Base-by-base conservation (phyloP, 23 red algal species). In the Agarophyton chilense region DNA sequence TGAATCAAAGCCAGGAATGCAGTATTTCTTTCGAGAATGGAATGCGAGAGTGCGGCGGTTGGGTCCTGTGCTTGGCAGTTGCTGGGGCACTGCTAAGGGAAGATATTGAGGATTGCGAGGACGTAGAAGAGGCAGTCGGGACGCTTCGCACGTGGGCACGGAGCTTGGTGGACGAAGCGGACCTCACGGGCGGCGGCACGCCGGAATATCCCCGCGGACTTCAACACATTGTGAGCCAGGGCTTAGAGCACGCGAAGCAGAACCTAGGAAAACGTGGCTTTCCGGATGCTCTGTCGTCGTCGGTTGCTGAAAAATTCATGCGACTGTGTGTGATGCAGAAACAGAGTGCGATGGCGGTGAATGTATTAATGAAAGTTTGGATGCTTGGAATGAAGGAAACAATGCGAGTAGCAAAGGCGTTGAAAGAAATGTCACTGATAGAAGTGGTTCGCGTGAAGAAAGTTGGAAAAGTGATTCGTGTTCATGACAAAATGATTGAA, bases 401-500 rank as follows among this genome's bases (percentile, higher is more conserved):
- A 6, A 70, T 18, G 34, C 64, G 64, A 42, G 2, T 41, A 8
- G 34, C 14, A 5, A 70, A 70, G 3, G 16, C 35, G 4, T 2
- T 70, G 64, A 41, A 70, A 10, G 34, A 70, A 17, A 42, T 70
- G 64, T 70, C 35, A 9, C 34, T 70, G 34, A 26, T 70, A 17
- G 34, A 70, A 42, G 7, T 70, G 13, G 14, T 14, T 70, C 16
- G 32, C 2, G 34, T 0, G 1, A 70, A 70, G 64, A 41, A 33
- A 2, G 19, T 3, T 7, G 64, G 32, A 42, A 42, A 41, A 41
- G 2, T 40, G 0, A 70, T 70, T 70, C 1, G 34, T 13, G 64
- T 42, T 19, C 64, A 70, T 22, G 64, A 70, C 38, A 70, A 70
- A 22, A 70, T 70, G 10, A 70, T 70, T 42, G 64, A 70, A 1